Percentiles rank a stretch among this genome's conserved stretches.
phyloP scores from a whole-genome alignment of 2,329 filamentous ascomycete genomes.

The Calonectria ilicicola region DNA sequence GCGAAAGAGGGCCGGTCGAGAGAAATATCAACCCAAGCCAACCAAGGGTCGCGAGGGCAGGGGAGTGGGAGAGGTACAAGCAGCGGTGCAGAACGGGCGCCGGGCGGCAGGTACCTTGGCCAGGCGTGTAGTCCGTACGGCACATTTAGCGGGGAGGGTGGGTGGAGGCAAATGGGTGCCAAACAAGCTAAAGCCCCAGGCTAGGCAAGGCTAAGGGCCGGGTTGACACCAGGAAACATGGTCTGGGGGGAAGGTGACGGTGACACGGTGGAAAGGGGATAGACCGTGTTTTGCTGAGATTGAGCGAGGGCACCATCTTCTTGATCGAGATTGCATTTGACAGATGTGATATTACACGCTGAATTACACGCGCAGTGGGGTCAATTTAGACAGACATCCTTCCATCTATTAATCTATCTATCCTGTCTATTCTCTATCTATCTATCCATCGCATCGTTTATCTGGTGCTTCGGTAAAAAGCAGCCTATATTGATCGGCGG shows the following conservation, averaged over 20 bases:
- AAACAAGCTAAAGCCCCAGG: background rate
- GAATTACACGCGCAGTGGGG: background rate
- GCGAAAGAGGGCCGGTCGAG: conserved; percentile 12
- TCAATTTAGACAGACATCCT: background rate
- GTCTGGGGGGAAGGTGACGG: background rate
- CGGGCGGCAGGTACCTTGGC: background rate
- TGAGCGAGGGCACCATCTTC: background rate
- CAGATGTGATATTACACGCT: background rate
- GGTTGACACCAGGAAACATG: conserved; percentile 9
- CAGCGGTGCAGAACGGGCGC: background rate
- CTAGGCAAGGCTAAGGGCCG: conserved; percentile 6
- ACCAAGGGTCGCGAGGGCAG: background rate
- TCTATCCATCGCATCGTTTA: too few species aligned
- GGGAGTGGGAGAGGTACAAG: background rate
- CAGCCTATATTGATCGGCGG: background rate
- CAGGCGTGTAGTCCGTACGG: background rate
- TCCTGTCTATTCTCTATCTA: too few species aligned
- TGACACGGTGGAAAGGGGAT: background rate
- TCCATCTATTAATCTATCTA: too few species aligned
- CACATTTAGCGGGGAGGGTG: conserved; percentile 6
- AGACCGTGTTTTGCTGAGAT: background rate
- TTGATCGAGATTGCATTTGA: background rate
- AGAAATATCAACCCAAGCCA: conserved; percentile 5
- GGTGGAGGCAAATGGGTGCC: conserved; percentile 1
- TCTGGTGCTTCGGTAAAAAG: background rate